A percentile compares a stretch with the other conserved stretches of the same genome.
Evolutionary conservation across 108 stramenopile genomes (phyloP).

Genomic region (Skeletonema potamos): DNA sequence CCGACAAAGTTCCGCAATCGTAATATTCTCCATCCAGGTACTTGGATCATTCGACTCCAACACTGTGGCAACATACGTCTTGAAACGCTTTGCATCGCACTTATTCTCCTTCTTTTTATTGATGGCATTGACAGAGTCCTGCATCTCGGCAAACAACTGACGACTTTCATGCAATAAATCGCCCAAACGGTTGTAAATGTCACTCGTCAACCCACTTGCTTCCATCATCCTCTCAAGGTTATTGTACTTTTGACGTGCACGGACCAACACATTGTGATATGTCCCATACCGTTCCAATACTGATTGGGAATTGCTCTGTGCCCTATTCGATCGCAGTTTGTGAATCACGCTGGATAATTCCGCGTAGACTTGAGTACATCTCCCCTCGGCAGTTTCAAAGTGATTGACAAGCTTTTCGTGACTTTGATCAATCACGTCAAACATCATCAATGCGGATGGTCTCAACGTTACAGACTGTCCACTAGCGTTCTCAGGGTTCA

Average conservation of each 20-base stretch:
- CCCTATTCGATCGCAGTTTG: conserved; percentile 16
- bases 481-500: conserved; percentile 20
- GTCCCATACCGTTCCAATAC: conserved; percentile 18
- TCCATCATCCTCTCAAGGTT: conserved; percentile 5
- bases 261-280: conserved; percentile 36
- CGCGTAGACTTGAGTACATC: conserved; percentile 26
- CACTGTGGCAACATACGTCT: conserved; percentile 29
- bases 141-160: conserved; percentile 20
- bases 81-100: conserved; percentile 33
- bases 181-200: conserved; percentile 12
- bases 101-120: conserved; percentile 27
- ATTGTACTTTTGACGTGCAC: conserved; percentile 26
- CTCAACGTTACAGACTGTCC: conserved; percentile 4
- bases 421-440: conserved; percentile 10
- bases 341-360: conserved; percentile 18
- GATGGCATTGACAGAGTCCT: conserved; percentile 1
- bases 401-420: conserved; percentile 1
- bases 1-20: conserved; percentile 3
- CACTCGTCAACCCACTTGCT: conserved; percentile 5
- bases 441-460: neutral
- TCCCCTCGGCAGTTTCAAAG: conserved; percentile 17
- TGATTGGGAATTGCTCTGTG: neutral
- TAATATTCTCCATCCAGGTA: conserved; percentile 30
- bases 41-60: conserved; percentile 44
- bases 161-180: conserved; percentile 21